phyloP scores from a whole-genome alignment of 2,329 filamentous ascomycete genomes.

The Gyromitra esculenta region DNA sequence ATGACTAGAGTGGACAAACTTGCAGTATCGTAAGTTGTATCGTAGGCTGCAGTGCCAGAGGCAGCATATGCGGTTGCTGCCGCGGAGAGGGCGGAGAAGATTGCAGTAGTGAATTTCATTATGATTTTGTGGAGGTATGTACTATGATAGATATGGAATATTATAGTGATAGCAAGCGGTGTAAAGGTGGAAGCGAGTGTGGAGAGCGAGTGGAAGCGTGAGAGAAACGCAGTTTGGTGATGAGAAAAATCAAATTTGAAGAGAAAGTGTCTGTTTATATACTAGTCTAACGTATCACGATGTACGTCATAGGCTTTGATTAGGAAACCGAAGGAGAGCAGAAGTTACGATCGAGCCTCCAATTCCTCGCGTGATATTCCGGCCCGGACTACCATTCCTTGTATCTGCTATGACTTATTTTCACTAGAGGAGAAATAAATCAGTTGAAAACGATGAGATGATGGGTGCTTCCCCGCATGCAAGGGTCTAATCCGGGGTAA shows the following conservation, averaged over 20 bases:
- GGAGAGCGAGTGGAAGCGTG: slow-evolving; percentile 23
- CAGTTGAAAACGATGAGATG: neutral
- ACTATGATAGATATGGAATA: neutral
- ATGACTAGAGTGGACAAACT: slow-evolving; percentile 68
- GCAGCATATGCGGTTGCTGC: slow-evolving; percentile 37
- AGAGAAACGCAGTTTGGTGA: slow-evolving; percentile 14
- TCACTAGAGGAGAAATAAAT: slow-evolving; percentile 8
- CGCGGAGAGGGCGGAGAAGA: slow-evolving; percentile 32
- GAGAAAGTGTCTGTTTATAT: slow-evolving; percentile 24
- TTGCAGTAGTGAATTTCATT: slow-evolving; percentile 48
- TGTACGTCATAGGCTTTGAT: neutral
- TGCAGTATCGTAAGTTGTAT: slow-evolving; percentile 74
- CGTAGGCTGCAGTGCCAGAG: slow-evolving; percentile 71
- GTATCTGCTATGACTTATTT: slow-evolving; percentile 16
- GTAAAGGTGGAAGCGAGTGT: slow-evolving; percentile 13
- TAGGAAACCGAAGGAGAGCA: neutral
- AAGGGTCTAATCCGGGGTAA: neutral
- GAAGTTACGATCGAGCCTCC: neutral
- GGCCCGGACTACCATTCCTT: slow-evolving; percentile 3
- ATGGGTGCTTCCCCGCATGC: slow-evolving; percentile 16
- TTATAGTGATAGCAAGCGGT: neutral
- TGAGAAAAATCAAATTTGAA: neutral
- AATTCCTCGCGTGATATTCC: neutral
- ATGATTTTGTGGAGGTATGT: neutral
- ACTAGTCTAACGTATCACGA: neutral